Percentiles rank a stretch among this genome's conserved stretches.
Conservation (phyloP, 2,329 filamentous ascomycete species). For the Penicillium sp. region DNA sequence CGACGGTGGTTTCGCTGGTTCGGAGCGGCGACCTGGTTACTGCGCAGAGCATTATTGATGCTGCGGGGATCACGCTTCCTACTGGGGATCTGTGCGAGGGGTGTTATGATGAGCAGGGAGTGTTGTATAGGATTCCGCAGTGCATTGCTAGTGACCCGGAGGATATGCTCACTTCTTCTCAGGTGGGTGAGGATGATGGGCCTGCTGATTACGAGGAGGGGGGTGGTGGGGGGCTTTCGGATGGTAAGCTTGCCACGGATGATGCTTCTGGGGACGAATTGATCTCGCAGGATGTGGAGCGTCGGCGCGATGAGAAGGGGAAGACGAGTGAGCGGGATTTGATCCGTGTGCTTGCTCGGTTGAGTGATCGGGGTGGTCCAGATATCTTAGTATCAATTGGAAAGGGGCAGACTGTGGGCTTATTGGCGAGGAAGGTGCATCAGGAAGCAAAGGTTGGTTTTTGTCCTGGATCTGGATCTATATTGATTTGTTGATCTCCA, state of each 20-base stretch:
- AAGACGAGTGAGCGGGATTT: slow-evolving; percentile 58
- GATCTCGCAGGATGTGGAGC: slow-evolving; percentile 40
- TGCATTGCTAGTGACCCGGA: slow-evolving; percentile 67
- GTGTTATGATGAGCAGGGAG: slow-evolving; percentile 69
- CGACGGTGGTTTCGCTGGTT: slow-evolving; percentile 65
- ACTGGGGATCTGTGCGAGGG: slow-evolving; percentile 71
- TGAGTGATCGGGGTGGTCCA: slow-evolving; percentile 64
- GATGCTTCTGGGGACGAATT: slow-evolving; percentile 43
- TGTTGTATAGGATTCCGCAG: slow-evolving; percentile 67
- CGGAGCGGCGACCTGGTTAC: slow-evolving; percentile 63
- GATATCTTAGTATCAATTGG: slow-evolving; percentile 61
- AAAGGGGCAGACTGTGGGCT: slow-evolving; percentile 63
- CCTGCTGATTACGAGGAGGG: slow-evolving; percentile 18
- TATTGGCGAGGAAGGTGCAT: slow-evolving; percentile 61
- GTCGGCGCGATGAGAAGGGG: slow-evolving; percentile 57
- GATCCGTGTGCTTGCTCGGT: slow-evolving; percentile 59
- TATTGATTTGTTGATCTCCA: slow-evolving; percentile 1
- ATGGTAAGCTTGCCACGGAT: slow-evolving; percentile 37
- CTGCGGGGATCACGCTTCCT: slow-evolving; percentile 71
- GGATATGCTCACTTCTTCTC: slow-evolving; percentile 46
- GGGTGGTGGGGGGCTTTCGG: slow-evolving; percentile 27
- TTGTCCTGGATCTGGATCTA: background rate
- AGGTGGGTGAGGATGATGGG: slow-evolving; percentile 19
- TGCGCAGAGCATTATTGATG: slow-evolving; percentile 78
- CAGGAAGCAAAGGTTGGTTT: slow-evolving; percentile 62